Evolutionary conservation across 108 stramenopile genomes (phyloP).

Genomic region (Nitzschia sp.): DNA sequence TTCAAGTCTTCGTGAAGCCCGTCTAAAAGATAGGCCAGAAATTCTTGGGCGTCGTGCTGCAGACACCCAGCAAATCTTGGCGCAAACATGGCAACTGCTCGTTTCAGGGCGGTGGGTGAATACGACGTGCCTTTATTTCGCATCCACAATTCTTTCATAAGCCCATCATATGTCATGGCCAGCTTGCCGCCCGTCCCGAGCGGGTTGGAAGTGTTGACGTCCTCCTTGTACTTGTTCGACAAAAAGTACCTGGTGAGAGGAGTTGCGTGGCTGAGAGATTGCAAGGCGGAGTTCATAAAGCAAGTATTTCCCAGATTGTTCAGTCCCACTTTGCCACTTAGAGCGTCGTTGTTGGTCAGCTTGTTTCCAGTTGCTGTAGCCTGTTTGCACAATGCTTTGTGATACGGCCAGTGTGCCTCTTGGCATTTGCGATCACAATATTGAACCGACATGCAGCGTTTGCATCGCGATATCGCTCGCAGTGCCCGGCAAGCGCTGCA

Average conservation of each 20-base stretch:
- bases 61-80: slow-evolving; percentile 69
- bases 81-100: slow-evolving; percentile 73
- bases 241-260: slow-evolving; percentile 91
- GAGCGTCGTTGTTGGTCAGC: not conserved
- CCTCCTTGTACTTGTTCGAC: slow-evolving; percentile 51
- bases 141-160: slow-evolving; percentile 80
- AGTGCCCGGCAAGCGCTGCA: slow-evolving; percentile 65
- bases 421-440: slow-evolving; percentile 73
- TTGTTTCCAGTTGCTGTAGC: slow-evolving; percentile 13
- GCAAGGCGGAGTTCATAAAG: slow-evolving; percentile 93
- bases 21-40: slow-evolving; percentile 89
- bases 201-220: slow-evolving; percentile 75
- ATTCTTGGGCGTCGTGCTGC: slow-evolving; percentile 96
- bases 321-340: slow-evolving; percentile 77
- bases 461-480: slow-evolving; percentile 47
- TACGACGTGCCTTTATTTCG: slow-evolving; percentile 26
- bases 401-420: slow-evolving; percentile 69
- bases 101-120: slow-evolving; percentile 67
- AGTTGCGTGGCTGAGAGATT: slow-evolving; percentile 80
- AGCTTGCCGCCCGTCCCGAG: slow-evolving; percentile 85
- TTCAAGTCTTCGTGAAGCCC: slow-evolving; percentile 97
- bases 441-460: slow-evolving; percentile 42
- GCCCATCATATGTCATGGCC: slow-evolving; percentile 69
- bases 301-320: slow-evolving; percentile 97
- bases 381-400: slow-evolving; percentile 49